Evolutionary conservation across 805 yeast genomes (phyloP).

Genomic region (Candida vaughaniae): DNA sequence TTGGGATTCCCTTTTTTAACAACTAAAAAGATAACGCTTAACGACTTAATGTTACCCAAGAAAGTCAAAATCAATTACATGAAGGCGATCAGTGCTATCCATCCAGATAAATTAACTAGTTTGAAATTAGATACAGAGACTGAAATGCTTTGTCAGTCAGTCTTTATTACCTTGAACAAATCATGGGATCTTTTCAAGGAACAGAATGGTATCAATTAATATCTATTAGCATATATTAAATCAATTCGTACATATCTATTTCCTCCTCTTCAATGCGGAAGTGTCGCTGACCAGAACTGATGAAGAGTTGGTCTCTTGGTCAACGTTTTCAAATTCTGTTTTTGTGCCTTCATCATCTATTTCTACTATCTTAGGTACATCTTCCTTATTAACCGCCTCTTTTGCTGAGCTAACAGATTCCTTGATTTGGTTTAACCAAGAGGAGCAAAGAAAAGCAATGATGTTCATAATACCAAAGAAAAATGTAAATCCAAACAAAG

Average conservation of each 20-base stretch:
- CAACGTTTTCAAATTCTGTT: not conserved
- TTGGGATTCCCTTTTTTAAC: constrained; percentile 31
- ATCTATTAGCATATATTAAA: not conserved
- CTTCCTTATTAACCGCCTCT: constrained; percentile 1
- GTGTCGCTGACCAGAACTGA: constrained; percentile 2
- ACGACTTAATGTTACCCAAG: constrained; percentile 81
- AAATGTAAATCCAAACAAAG: constrained; percentile 41
- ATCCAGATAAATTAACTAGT: constrained; percentile 72
- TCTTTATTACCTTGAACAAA: constrained; percentile 76
- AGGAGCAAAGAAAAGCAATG: constrained; percentile 24
- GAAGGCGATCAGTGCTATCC: constrained; percentile 76
- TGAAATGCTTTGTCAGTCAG: constrained; percentile 82
- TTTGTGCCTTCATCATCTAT: constrained; percentile 8
- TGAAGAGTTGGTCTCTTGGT: not conserved
- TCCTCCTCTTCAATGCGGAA: constrained; percentile 5
- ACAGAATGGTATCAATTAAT: constrained; percentile 39
- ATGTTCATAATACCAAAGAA: constrained; percentile 44
- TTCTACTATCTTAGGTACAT: constrained; percentile 14
- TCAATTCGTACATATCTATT: not conserved
- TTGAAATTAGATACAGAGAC: constrained; percentile 57
- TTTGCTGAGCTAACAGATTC: constrained; percentile 8
- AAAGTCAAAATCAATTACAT: constrained; percentile 82
- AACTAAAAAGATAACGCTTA: constrained; percentile 46
- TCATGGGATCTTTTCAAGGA: constrained; percentile 86
- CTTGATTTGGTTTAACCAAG: constrained; percentile 11